Conservation (phyloP, 2,329 filamentous ascomycete species). For the Dothideomycetes sp. region DNA sequence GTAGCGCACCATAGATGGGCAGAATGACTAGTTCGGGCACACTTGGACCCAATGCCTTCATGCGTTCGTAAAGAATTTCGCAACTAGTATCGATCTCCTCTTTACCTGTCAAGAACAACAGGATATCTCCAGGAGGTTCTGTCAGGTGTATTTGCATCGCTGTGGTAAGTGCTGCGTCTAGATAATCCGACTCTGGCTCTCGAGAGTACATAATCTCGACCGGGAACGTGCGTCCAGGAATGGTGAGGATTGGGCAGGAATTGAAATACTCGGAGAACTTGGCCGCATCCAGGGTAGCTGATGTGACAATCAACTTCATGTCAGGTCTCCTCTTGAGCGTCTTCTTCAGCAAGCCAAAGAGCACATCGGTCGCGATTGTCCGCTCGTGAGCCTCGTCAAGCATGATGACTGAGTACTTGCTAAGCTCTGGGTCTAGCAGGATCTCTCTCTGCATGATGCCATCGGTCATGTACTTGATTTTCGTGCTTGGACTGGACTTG, state of each 20-base stretch:
- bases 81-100: conserved; percentile 96
- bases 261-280: conserved; percentile 97
- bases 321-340: conserved; percentile 76
- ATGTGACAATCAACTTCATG: conserved; percentile 91
- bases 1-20: conserved; percentile 90
- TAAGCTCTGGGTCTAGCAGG: conserved; percentile 79
- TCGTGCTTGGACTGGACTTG: conserved; percentile 73
- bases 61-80: conserved; percentile 85
- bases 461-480: conserved; percentile 99
- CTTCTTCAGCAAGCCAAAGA: conserved; percentile 92
- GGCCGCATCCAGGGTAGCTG: conserved; percentile 89
- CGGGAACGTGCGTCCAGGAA: conserved; percentile 87
- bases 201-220: conserved; percentile 93
- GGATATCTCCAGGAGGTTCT: conserved; percentile 82
- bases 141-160: conserved; percentile 97
- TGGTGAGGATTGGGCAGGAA: conserved; percentile 90
- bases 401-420: conserved; percentile 92
- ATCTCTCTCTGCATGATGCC: conserved; percentile 97
- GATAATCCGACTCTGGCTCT: conserved; percentile 90
- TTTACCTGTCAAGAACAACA: conserved; percentile 94
- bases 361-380: conserved; percentile 88
- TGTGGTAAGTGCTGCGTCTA: conserved; percentile 87
- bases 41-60: conserved; percentile 85
- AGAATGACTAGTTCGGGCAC: conserved; percentile 89
- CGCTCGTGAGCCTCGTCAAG: conserved; percentile 96